A percentile compares a stretch with the other conserved stretches of the same genome.
Evolutionary conservation across 2,329 filamentous ascomycete species (phyloP).

Genomic region (Penicillium carneum): DNA sequence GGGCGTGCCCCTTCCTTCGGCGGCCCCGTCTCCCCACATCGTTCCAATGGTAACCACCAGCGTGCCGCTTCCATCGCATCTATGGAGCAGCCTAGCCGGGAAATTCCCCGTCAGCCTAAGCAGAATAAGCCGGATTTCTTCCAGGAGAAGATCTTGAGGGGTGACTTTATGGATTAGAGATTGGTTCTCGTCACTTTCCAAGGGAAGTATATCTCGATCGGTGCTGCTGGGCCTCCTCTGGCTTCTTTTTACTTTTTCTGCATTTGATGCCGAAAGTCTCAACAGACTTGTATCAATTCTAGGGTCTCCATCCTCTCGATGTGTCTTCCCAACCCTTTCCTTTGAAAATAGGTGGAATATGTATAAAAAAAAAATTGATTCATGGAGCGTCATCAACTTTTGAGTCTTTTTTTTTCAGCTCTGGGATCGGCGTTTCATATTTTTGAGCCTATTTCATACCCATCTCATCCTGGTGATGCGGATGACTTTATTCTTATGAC

Average conservation of each 20-base stretch:
- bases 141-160: slow-evolving; percentile 95
- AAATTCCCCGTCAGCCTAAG: slow-evolving; percentile 56
- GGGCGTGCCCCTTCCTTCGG: slow-evolving; percentile 70
- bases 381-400: slow-evolving; percentile 6
- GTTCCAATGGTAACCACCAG: slow-evolving; percentile 56
- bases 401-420: background rate
- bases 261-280: slow-evolving; percentile 4
- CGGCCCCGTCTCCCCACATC: slow-evolving; percentile 45
- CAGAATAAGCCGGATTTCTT: slow-evolving; percentile 85
- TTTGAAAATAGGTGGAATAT: slow-evolving; percentile 1
- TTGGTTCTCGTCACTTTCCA: background rate
- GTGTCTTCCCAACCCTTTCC: slow-evolving; percentile 1
- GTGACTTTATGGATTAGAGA: slow-evolving; percentile 91
- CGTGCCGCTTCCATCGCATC: slow-evolving; percentile 57
- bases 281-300: slow-evolving; percentile 4
- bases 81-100: slow-evolving; percentile 63
- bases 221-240: background rate
- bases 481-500: slow-evolving; percentile 17
- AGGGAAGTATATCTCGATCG: slow-evolving; percentile 1
- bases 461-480: slow-evolving; percentile 25
- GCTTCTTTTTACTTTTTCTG: slow-evolving; percentile 7
- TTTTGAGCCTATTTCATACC: slow-evolving; percentile 8
- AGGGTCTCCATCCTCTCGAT: slow-evolving; percentile 5
- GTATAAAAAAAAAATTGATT: slow-evolving; percentile 17
- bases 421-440: slow-evolving; percentile 5